A percentile compares a stretch with the other conserved stretches of the same genome.
phyloP scores from a whole-genome alignment of 2,329 filamentous ascomycete genomes.

The Pochonia chlamydosporia region DNA sequence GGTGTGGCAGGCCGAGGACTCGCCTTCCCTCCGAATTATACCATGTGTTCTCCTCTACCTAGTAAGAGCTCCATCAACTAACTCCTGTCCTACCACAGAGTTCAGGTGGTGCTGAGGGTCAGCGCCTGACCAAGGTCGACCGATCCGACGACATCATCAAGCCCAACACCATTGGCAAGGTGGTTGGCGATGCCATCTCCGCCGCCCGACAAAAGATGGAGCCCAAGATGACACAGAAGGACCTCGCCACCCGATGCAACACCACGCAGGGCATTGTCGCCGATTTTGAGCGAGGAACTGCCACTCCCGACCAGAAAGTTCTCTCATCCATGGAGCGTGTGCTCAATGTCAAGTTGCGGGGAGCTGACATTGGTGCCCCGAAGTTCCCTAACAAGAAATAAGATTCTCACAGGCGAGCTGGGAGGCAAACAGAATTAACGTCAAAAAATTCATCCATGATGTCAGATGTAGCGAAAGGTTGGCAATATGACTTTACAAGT shows the following conservation, averaged over 20 bases:
- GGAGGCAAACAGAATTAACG: neutral
- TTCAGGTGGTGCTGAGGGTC: slow-evolving; percentile 58
- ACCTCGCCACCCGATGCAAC: slow-evolving; percentile 81
- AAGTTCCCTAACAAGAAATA: slow-evolving; percentile 70
- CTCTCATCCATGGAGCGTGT: slow-evolving; percentile 72
- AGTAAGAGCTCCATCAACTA: too few species aligned
- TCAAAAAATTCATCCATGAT: neutral
- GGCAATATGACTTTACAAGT: neutral
- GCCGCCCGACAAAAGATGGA: slow-evolving; percentile 73
- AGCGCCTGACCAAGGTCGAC: slow-evolving; percentile 96
- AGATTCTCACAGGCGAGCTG: neutral
- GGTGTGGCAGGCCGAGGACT: too few species aligned
- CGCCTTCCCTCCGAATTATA: too few species aligned
- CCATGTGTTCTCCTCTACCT: too few species aligned
- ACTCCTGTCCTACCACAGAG: slow-evolving; percentile 16
- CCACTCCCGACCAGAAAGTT: slow-evolving; percentile 77
- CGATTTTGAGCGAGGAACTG: slow-evolving; percentile 78
- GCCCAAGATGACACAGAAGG: slow-evolving; percentile 95
- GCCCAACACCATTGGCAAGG: slow-evolving; percentile 80
- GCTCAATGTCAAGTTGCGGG: slow-evolving; percentile 82
- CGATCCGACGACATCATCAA: slow-evolving; percentile 96
- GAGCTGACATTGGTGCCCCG: slow-evolving; percentile 77
- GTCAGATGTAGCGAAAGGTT: slow-evolving; percentile 4
- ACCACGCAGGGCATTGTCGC: slow-evolving; percentile 74
- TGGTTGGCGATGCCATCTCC: slow-evolving; percentile 78